These are phyloP conservation scores for Thelonectria rubi DNA, from an alignment of 2,329 filamentous ascomycete genomes.

Conservation along the genomic window DNA sequence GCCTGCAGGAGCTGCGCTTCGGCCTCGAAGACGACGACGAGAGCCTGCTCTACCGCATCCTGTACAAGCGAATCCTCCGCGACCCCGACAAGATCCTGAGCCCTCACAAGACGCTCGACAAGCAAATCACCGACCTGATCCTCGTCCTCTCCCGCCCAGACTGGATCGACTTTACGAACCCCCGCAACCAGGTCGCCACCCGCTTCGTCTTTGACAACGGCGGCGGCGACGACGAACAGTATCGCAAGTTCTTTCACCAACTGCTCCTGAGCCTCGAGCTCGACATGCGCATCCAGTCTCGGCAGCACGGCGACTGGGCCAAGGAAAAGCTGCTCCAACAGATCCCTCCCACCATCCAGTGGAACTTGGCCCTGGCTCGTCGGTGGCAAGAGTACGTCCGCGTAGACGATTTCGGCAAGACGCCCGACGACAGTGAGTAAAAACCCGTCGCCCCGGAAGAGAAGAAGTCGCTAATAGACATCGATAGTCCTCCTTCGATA, in stretches of 20 bases:
- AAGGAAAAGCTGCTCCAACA: conserved; percentile 71
- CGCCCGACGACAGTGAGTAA: conserved; percentile 59
- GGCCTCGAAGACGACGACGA: conserved; percentile 66
- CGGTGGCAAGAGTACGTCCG: conserved; percentile 77
- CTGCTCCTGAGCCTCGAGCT: conserved; percentile 78
- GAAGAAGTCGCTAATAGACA: background rate
- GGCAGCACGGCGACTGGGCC: conserved; percentile 67
- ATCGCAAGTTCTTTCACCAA: conserved; percentile 78
- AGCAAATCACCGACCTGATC: conserved; percentile 77
- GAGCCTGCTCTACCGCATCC: conserved; percentile 66
- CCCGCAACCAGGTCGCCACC: conserved; percentile 76
- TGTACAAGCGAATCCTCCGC: conserved; percentile 74
- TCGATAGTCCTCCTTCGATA: conserved; percentile 67
- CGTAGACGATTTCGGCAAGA: conserved; percentile 67
- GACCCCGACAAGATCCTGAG: conserved; percentile 70
- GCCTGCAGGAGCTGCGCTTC: conserved; percentile 66
- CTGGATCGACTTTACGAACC: conserved; percentile 78
- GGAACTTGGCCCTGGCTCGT: conserved; percentile 77
- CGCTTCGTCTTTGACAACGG: conserved; percentile 74
- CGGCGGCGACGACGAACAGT: conserved; percentile 63
- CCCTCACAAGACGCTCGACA: conserved; percentile 71
- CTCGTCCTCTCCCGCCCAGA: conserved; percentile 72
- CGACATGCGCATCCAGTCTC: conserved; percentile 73
- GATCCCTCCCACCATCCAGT: conserved; percentile 75
- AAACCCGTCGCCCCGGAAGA: background rate